Percentiles rank a stretch among this genome's conserved stretches.
These are phyloP conservation scores for Cladosporium austrohemisphaericum DNA, from an alignment of 2,329 filamentous ascomycete species.

Conservation along the genomic window DNA sequence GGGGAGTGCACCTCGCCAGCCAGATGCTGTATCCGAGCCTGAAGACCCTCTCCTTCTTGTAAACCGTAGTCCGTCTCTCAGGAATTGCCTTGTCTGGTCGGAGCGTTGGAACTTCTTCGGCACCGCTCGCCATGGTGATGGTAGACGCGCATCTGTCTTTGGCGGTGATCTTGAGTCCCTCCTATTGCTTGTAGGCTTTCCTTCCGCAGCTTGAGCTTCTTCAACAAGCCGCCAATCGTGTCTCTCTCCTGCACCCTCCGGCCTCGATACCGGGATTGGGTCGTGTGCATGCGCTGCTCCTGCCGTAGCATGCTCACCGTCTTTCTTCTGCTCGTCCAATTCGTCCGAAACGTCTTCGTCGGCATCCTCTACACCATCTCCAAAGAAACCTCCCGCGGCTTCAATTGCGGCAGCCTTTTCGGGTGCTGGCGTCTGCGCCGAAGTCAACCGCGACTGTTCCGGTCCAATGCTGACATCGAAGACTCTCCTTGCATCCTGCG, in stretches of 20 bases:
- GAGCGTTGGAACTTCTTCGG: conserved; percentile 35
- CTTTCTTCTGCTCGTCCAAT: conserved; percentile 15
- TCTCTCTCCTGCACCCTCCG: conserved; percentile 5
- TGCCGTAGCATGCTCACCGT: background rate
- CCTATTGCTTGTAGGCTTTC: background rate
- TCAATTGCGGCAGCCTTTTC: conserved; percentile 58
- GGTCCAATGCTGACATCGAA: conserved; percentile 59
- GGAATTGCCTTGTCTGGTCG: conserved; percentile 34
- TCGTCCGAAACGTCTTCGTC: conserved; percentile 14
- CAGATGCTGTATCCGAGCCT: conserved; percentile 31
- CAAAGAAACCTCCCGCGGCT: conserved; percentile 46
- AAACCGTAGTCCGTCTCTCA: conserved; percentile 39
- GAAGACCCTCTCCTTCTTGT: conserved; percentile 39
- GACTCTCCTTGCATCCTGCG: conserved; percentile 42
- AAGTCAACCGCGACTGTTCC: conserved; percentile 54
- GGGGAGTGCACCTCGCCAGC: conserved; percentile 30
- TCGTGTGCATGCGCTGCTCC: conserved; percentile 10
- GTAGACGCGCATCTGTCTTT: conserved; percentile 28
- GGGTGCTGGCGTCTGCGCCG: conserved; percentile 54
- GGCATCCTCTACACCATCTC: conserved; percentile 20
- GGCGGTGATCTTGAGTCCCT: conserved; percentile 3
- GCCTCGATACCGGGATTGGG: background rate
- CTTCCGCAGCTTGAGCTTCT: background rate
- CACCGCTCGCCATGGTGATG: conserved; percentile 45
- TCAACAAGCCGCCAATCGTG: background rate